Base-by-base conservation (phyloP, 2,329 filamentous ascomycete genomes). In the Cryphonectria parasitica region DNA sequence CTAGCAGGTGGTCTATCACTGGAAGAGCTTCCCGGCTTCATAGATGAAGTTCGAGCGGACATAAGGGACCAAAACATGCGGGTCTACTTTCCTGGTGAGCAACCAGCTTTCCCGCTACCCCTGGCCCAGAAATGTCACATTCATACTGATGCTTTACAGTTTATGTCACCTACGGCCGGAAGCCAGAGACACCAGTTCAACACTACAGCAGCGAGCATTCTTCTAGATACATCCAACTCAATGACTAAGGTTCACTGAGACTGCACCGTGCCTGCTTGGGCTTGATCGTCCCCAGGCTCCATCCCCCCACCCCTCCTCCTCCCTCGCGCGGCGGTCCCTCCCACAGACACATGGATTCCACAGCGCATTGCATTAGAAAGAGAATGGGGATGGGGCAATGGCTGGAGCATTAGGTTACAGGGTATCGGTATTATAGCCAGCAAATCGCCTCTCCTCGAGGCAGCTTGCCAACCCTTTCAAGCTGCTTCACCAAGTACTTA, bases 11-110 rank as follows among this genome's bases (percentile, higher is more conserved):
- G 63, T 22, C 25, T 64, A 34, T 13, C 63, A 13, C 5, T 2
- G 17, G 63, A 49, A 6, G 63, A 45, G 15, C 63, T 52, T n/a
- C 63, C 63, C 5, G 15, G 36, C 15, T 64, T 64, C 28, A 25
- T 36, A 11, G 63, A 64, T 10, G 43, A 64, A 17, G 63, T 64
- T 15, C 63, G 63, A 34, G 25, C 19, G 2, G 52, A n/a, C 5
- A 34, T 64, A 5, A 28, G 43, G 41, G 63, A 64, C 43, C 39
- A 31, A 7, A 64, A 49, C 3, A 64, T 64, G 63, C 63, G 43
- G 4, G 43, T 64, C 41, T 64, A 45, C 11, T 36, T 64, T 36
- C 63, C 63, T 64, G 17, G 63, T 64, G 25, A 64, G 63, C 6
- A 31, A 22, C 28, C n/a, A 64, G 8, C 54, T 28, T 28, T 13